These are phyloP conservation scores for Dioscorea zingiberensis DNA, from an alignment of 106 monocot species.

Conservation along the genomic window DNA sequence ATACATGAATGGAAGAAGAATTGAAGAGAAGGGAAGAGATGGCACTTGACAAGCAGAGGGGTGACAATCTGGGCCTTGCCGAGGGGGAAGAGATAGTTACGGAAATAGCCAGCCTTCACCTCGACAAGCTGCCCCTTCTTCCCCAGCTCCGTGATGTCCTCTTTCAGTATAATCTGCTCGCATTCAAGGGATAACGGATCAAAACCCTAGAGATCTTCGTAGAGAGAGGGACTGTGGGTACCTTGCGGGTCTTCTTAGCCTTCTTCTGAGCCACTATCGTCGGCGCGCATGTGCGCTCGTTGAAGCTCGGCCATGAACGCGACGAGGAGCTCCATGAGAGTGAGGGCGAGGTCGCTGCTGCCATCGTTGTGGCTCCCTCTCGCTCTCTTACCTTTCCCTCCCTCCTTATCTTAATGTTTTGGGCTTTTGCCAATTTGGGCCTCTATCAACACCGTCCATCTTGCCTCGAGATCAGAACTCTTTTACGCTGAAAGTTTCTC, in stretches of 20 bases:
- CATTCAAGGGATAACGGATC: not conserved
- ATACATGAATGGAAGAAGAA: not conserved
- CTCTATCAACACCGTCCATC: too few species aligned
- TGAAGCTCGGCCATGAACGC: too few species aligned
- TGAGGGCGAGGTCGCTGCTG: constrained; percentile 4
- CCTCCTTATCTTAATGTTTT: too few species aligned
- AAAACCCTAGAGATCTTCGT: constrained; percentile 20
- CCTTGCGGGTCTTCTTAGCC: constrained; percentile 72
- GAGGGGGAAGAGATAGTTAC: constrained; percentile 75
- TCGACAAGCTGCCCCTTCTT: constrained; percentile 75
- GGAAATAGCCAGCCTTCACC: constrained; percentile 83
- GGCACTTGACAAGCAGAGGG: constrained; percentile 66
- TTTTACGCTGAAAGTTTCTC: too few species aligned
- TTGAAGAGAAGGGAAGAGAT: not conserved
- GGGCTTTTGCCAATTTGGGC: too few species aligned
- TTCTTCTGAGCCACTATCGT: constrained; percentile 70
- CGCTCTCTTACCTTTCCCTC: too few species aligned
- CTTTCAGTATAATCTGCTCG: constrained; percentile 75
- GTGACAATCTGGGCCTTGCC: constrained; percentile 87
- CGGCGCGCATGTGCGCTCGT: not conserved
- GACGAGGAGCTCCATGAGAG: too few species aligned
- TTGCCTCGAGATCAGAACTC: too few species aligned
- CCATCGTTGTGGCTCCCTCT: constrained; percentile 1
- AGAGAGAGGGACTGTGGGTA: not conserved
- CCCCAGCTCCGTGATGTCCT: constrained; percentile 76